These are phyloP conservation scores for Gleditsia sinensis DNA, from an alignment of 306 rosid species.

Conservation along the genomic window DNA sequence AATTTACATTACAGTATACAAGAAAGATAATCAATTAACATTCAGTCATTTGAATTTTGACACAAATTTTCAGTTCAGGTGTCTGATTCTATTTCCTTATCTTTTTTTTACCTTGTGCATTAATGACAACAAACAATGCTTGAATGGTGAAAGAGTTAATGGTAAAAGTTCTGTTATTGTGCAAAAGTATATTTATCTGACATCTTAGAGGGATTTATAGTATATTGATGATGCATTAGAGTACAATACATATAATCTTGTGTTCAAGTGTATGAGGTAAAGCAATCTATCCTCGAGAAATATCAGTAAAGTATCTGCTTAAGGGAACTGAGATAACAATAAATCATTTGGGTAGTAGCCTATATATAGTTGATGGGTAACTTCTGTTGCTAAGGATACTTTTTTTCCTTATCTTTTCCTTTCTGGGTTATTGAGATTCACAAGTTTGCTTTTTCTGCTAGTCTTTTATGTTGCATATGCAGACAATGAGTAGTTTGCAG, in stretches of 20 bases:
- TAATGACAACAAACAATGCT: not conserved
- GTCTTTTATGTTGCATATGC: not conserved
- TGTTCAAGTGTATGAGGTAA: not conserved
- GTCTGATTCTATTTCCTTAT: not conserved
- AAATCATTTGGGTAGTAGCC: not conserved
- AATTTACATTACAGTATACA: not conserved
- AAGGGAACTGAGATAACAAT: slow-evolving; percentile 3
- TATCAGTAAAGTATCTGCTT: not conserved
- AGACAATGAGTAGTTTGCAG: not conserved
- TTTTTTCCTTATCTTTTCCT: not conserved
- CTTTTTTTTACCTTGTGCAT: not conserved
- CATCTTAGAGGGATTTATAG: no score
- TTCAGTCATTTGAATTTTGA: not conserved
- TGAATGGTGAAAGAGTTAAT: no score
- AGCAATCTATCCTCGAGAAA: not conserved
- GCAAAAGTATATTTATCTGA: no score
- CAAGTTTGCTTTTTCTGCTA: not conserved
- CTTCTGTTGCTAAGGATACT: not conserved
- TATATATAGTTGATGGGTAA: not conserved
- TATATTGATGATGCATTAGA: not conserved
- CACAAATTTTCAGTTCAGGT: not conserved
- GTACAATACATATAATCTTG: not conserved
- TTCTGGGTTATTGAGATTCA: slow-evolving; percentile 1
- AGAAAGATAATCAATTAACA: not conserved
- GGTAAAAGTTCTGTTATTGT: no score